These are phyloP conservation scores for Apiotrichum siamense DNA, from an alignment of 1,284 basidiomycete species.

Conservation along the genomic window DNA sequence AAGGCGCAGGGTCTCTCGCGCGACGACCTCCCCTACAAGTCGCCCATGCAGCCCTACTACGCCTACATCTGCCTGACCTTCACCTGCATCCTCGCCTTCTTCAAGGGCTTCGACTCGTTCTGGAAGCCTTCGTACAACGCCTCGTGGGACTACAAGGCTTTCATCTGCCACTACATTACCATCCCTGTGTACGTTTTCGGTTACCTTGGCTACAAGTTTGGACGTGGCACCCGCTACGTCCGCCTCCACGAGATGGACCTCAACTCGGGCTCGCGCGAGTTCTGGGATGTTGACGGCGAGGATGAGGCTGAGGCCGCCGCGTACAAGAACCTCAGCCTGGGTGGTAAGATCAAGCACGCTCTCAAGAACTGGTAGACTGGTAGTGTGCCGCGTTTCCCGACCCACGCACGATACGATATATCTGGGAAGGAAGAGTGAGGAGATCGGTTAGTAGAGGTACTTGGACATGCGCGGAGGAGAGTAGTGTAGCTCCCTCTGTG, in stretches of 20 bases:
- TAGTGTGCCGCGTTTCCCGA: too few relatives aligned
- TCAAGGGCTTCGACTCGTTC: constrained; percentile 64
- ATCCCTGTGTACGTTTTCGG: constrained; percentile 54
- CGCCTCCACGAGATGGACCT: constrained; percentile 58
- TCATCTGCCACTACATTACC: constrained; percentile 54
- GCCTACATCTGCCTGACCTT: constrained; percentile 54
- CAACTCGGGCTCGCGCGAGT: constrained; percentile 57
- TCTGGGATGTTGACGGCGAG: constrained; percentile 58
- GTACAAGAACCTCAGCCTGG: constrained; percentile 28
- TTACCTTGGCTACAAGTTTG: constrained; percentile 56
- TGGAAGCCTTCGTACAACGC: background rate
- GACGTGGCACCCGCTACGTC: constrained; percentile 50
- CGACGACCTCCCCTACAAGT: constrained; percentile 62
- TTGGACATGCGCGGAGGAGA: too few relatives aligned
- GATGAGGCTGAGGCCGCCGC: constrained; percentile 20
- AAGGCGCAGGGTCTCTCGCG: constrained; percentile 61
- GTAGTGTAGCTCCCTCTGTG: too few relatives aligned
- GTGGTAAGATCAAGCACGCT: constrained; percentile 36
- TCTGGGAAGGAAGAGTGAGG: too few relatives aligned
- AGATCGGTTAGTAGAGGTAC: too few relatives aligned
- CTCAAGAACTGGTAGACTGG: constrained; percentile 42
- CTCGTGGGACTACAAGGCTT: constrained; percentile 50
- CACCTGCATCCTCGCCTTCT: constrained; percentile 59
- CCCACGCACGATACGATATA: too few relatives aligned
- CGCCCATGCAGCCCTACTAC: constrained; percentile 43